Evolutionary conservation across 495 filamentous ascomycete genomes (phyloP).

Genomic region (Amphirosellinia nigrospora): DNA sequence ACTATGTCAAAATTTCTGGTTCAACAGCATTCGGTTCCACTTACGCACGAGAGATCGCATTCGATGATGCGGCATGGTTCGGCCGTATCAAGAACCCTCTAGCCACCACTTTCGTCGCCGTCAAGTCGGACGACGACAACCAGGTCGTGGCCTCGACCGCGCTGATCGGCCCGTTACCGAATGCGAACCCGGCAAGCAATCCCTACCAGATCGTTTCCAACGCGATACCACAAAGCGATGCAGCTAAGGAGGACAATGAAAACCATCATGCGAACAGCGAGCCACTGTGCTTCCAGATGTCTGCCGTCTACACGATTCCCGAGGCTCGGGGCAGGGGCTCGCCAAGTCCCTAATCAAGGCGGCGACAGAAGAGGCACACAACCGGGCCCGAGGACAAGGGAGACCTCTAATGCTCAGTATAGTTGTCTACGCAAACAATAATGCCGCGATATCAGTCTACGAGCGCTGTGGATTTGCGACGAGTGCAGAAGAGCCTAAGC

Average conservation of each 20-base stretch:
- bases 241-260: slow-evolving; percentile 22
- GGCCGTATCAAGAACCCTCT: slow-evolving; percentile 53
- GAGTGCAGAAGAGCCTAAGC: slow-evolving; percentile 35
- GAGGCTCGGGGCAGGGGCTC: slow-evolving; percentile 50
- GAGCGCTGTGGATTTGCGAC: slow-evolving; percentile 52
- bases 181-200: slow-evolving; percentile 34
- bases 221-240: slow-evolving; percentile 9
- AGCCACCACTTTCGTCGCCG: slow-evolving; percentile 50
- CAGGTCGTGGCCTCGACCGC: slow-evolving; percentile 36
- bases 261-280: slow-evolving; percentile 19
- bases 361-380: slow-evolving; percentile 36
- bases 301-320: slow-evolving; percentile 55
- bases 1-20: background rate
- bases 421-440: slow-evolving; percentile 48
- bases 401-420: slow-evolving; percentile 38
- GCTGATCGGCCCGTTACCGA: slow-evolving; percentile 35
- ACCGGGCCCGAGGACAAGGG: slow-evolving; percentile 36
- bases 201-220: slow-evolving; percentile 30
- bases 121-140: slow-evolving; percentile 29
- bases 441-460: slow-evolving; percentile 50
- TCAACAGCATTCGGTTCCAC: slow-evolving; percentile 54
- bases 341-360: slow-evolving; percentile 49
- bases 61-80: slow-evolving; percentile 49
- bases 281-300: slow-evolving; percentile 39
- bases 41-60: slow-evolving; percentile 52